Evolutionary conservation across 2,329 filamentous ascomycete species (phyloP).

Genomic region (Nigrospora osmanthi): DNA sequence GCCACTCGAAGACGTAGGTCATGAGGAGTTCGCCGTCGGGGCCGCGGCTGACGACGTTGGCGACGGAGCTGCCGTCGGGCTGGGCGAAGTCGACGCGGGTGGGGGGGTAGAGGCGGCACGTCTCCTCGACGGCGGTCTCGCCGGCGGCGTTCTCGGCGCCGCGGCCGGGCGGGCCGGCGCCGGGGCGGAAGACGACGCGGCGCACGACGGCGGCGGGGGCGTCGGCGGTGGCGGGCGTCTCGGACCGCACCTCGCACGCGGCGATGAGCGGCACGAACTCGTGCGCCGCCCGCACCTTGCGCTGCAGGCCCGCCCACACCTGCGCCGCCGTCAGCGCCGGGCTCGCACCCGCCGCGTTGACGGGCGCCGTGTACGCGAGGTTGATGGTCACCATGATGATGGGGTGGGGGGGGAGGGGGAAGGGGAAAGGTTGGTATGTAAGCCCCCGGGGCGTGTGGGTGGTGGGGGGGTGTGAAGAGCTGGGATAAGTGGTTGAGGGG

Average conservation of each 20-base stretch:
- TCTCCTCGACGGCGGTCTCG: slow-evolving; percentile 14
- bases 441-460: too few species aligned
- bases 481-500: too few species aligned
- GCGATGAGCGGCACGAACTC: slow-evolving; percentile 29
- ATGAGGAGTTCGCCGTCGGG: slow-evolving; percentile 20
- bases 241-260: slow-evolving; percentile 20
- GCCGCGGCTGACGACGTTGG: slow-evolving; percentile 23
- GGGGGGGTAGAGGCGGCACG: slow-evolving; percentile 21
- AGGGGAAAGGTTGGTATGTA: too few species aligned
- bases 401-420: not conserved
- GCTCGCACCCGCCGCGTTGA: slow-evolving; percentile 23
- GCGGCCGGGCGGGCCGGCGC: slow-evolving; percentile 2
- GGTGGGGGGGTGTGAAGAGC: too few species aligned
- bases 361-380: slow-evolving; percentile 24
- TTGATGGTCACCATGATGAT: slow-evolving; percentile 24
- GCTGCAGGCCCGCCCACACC: slow-evolving; percentile 26
- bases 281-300: slow-evolving; percentile 24
- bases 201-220: slow-evolving; percentile 11
- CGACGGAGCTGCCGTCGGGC: slow-evolving; percentile 25
- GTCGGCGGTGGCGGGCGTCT: slow-evolving; percentile 9
- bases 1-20: slow-evolving; percentile 28
- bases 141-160: not conserved
- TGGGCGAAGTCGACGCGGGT: slow-evolving; percentile 25
- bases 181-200: slow-evolving; percentile 19
- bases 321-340: slow-evolving; percentile 21